phyloP scores from a whole-genome alignment of 148 eudicot species.

The Pouteria glomerata region DNA sequence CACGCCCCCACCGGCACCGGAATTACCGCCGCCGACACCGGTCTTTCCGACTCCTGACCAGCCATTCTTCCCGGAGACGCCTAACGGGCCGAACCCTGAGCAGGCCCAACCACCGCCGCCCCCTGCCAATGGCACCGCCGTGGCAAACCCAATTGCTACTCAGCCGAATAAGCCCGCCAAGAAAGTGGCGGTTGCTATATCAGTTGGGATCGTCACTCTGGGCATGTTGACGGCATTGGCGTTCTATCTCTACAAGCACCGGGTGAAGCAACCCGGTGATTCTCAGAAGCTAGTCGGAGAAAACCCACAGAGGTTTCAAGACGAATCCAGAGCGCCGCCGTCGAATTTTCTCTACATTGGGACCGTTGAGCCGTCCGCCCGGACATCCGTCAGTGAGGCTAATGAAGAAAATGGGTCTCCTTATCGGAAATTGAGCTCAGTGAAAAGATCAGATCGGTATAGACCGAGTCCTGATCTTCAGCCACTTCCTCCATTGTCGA shows the following conservation, averaged over 20 bases:
- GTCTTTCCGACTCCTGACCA: constrained; percentile 38
- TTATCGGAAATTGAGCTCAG: constrained; percentile 53
- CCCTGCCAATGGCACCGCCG: constrained; percentile 25
- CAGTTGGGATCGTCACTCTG: constrained; percentile 67
- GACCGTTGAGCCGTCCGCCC: constrained; percentile 61
- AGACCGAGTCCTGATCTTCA: constrained; percentile 85
- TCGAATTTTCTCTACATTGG: constrained; percentile 75
- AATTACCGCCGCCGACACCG: constrained; percentile 29
- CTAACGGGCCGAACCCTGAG: constrained; percentile 34
- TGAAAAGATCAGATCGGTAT: constrained; percentile 51
- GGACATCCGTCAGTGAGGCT: constrained; percentile 28
- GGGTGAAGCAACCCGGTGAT: constrained; percentile 36
- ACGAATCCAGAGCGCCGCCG: constrained; percentile 52
- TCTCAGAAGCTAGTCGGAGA: constrained; percentile 60
- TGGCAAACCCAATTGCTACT: constrained; percentile 45
- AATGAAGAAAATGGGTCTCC: constrained; percentile 55
- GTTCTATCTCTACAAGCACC: constrained; percentile 66
- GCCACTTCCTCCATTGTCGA: constrained; percentile 71
- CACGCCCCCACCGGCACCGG: constrained; percentile 27
- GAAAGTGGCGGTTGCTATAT: constrained; percentile 67
- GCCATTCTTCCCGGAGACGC: constrained; percentile 91
- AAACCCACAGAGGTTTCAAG: constrained; percentile 31
- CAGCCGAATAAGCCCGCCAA: constrained; percentile 54
- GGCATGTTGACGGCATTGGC: constrained; percentile 83
- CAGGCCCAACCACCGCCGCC: constrained; percentile 37